Base-by-base conservation (phyloP, 2,329 filamentous ascomycete species). In the Colletotrichum acutatum region DNA sequence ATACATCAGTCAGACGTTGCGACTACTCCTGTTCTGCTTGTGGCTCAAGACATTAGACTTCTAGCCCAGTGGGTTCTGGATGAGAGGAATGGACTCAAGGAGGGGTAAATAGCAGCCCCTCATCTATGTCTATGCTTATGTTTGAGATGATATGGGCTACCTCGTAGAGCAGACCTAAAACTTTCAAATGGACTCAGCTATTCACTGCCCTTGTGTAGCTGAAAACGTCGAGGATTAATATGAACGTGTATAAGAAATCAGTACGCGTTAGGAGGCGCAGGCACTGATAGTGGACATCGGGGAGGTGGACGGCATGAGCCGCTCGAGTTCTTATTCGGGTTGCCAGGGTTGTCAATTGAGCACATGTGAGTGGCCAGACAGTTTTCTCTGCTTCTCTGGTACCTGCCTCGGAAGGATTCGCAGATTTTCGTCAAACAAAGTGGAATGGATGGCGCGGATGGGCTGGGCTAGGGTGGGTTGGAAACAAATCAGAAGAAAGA, bases 301-400 rank as follows among this genome's bases (percentile, higher is more conserved):
- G 19, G 46, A 16, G 49, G 24, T 22, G 8, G 54, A 37, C 56
- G 24, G 63, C 46, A 62, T 54, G 9, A 30, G 30, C 64, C 61
- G 49, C 14, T 73, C 71, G 67, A 42, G 66, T 71, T 72, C 71
- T 73, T 73, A 73, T 73, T 73, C 71, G 71, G 60, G 56, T 65
- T 64, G 22, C 16, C 30, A 56, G 22, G 42, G 32, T 72, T 70
- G 56, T 24, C 61, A 73, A 73, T 73, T 22, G n/a, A 52, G 56
- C 28, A 46, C 56, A 62, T 61, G 49, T 66, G 66, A 70, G 26
- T 66, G 66, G 66, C 24, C 54, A 60, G 54, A 66, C 53, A 19
- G 30, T 7, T n/a, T 9, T 28, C 57, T 49, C n/a, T 26, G 54
- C 42, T 58, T 49, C 24, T 32, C 7, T 32, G 14, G 66, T 72